Evolutionary conservation across 805 yeast species (phyloP).

Genomic region (Cyberlindnera lachancei): DNA sequence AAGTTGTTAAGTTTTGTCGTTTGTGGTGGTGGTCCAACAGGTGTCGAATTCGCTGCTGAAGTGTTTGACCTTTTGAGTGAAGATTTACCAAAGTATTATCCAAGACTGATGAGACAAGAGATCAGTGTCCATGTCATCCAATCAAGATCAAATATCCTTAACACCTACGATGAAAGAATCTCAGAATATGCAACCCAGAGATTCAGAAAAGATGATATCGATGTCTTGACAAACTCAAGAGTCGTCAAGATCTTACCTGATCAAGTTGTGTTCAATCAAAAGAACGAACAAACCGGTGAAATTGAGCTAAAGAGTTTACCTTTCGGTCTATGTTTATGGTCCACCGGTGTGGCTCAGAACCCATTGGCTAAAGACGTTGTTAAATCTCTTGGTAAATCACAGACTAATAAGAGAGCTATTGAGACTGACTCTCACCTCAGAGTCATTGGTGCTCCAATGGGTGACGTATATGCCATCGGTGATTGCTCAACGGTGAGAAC

Average conservation of each 20-base stretch:
- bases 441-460: constrained; percentile 59
- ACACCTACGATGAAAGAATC: constrained; percentile 60
- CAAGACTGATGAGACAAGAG: constrained; percentile 52
- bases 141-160: constrained; percentile 58
- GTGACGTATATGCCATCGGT: constrained; percentile 66
- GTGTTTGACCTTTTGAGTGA: constrained; percentile 59
- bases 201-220: constrained; percentile 55
- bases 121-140: constrained; percentile 63
- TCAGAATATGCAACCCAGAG: constrained; percentile 58
- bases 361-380: constrained; percentile 54
- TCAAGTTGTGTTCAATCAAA: constrained; percentile 51
- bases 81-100: constrained; percentile 50
- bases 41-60: constrained; percentile 70
- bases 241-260: constrained; percentile 51
- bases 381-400: constrained; percentile 36
- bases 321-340: constrained; percentile 67
- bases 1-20: constrained; percentile 54
- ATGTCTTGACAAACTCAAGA: constrained; percentile 56
- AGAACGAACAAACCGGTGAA: constrained; percentile 32
- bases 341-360: constrained; percentile 66
- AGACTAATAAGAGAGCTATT: constrained; percentile 60
- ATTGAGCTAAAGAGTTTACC: constrained; percentile 41
- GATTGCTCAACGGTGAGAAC: constrained; percentile 65
- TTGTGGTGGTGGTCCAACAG: constrained; percentile 75
- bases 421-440: constrained; percentile 71